Conservation (phyloP, 2,329 filamentous ascomycete species). For the Chrysosphaeria jannelii region DNA sequence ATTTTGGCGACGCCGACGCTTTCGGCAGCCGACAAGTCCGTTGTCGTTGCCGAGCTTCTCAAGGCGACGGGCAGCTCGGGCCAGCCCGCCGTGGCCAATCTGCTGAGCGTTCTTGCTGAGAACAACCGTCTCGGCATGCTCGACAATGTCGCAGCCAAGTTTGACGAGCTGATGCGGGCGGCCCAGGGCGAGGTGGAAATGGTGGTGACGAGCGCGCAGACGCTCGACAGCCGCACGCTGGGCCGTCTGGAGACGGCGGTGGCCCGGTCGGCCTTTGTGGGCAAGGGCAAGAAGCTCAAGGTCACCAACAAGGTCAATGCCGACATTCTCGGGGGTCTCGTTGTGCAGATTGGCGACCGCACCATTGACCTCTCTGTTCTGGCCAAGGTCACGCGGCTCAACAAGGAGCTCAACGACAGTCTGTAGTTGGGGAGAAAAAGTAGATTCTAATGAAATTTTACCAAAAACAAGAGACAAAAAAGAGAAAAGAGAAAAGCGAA, state of each 20-base stretch:
- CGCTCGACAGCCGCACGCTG: slow-evolving; percentile 67
- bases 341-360: slow-evolving; percentile 91
- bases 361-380: slow-evolving; percentile 95
- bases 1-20: slow-evolving; percentile 66
- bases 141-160: slow-evolving; percentile 63
- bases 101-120: slow-evolving; percentile 67
- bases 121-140: slow-evolving; percentile 84
- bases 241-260: slow-evolving; percentile 64
- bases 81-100: slow-evolving; percentile 77
- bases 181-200: slow-evolving; percentile 82
- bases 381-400: slow-evolving; percentile 85
- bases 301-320: slow-evolving; percentile 81
- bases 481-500: no score
- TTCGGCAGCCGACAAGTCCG: slow-evolving; percentile 45
- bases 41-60: slow-evolving; percentile 63
- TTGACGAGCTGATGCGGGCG: slow-evolving; percentile 60
- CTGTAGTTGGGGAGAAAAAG: slow-evolving; percentile 40
- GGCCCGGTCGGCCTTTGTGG: slow-evolving; percentile 64
- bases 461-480: no score
- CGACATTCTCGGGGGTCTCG: slow-evolving; percentile 72
- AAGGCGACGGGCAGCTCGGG: slow-evolving; percentile 41
- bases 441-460: no score
- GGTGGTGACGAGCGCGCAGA: slow-evolving; percentile 62
- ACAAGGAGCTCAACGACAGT: slow-evolving; percentile 92
- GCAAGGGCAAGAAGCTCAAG: slow-evolving; percentile 92